phyloP scores from a whole-genome alignment of 2,329 filamentous ascomycete genomes.

The Hypocrella siamensis region DNA sequence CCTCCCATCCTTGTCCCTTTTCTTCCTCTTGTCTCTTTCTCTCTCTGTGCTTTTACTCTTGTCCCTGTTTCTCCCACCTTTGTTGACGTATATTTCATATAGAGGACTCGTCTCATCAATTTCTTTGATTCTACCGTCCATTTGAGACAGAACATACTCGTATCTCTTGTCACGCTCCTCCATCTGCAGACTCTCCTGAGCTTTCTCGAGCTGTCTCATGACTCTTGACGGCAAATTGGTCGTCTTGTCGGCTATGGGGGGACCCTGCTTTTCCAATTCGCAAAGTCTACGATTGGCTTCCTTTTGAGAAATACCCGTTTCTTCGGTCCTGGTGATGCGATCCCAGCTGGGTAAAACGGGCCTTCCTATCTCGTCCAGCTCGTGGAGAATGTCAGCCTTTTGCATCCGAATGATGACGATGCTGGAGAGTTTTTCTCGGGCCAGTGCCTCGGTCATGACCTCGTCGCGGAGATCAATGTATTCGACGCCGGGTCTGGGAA shows the following conservation, averaged over 20 bases:
- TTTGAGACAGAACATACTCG: conserved; percentile 25
- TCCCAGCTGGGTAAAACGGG: conserved; percentile 23
- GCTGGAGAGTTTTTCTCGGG: conserved; percentile 21
- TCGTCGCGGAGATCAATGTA: conserved; percentile 22
- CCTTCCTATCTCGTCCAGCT: conserved; percentile 20
- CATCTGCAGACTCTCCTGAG: conserved; percentile 16
- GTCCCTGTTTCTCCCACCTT: conserved; percentile 2
- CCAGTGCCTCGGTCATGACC: conserved; percentile 20
- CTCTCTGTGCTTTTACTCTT: conserved; percentile 7
- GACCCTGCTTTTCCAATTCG: conserved; percentile 15
- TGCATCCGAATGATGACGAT: conserved; percentile 26
- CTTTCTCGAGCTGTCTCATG: conserved; percentile 25
- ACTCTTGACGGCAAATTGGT: conserved; percentile 17
- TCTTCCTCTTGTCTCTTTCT: conserved; percentile 7
- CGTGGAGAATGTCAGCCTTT: conserved; percentile 16
- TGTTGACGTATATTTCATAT: neutral
- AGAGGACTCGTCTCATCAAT: conserved; percentile 7
- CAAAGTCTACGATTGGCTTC: conserved; percentile 21
- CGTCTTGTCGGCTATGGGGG: conserved; percentile 21
- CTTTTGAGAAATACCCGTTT: conserved; percentile 20
- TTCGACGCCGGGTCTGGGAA: conserved; percentile 6
- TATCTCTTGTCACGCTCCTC: conserved; percentile 22
- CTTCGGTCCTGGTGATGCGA: conserved; percentile 14
- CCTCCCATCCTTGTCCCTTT: conserved; percentile 4
- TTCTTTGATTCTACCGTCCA: conserved; percentile 22